Evolutionary conservation across 768 basidiomycete genomes (phyloP), one percentile per base, ranked within the genome.

Genomic region (Auricularia sp.): DNA sequence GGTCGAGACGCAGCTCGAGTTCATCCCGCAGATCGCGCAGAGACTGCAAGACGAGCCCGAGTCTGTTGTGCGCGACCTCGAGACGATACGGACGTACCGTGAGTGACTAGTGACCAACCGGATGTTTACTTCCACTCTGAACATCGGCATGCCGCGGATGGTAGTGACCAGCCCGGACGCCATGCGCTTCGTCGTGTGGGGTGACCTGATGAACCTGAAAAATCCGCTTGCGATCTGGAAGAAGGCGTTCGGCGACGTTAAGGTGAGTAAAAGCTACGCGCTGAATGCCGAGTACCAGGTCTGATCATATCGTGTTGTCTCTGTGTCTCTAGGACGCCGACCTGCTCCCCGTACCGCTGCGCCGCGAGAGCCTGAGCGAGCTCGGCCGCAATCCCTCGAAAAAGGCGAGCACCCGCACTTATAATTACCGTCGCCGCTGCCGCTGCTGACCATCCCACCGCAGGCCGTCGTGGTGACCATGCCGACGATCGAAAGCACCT

Each of bases 401-500:
- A 72, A 88, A 87, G 81, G 91, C 91, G 66, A 68, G 71, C 62
- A 21, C 43, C 56, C 10, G 44, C 39, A 0, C 36, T 56, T 58
- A 35, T 36, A 53, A 3, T 62, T 43, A 56, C 58, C 69, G n/a
- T 68, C 14, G 10, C 42, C 23, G 36, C 61, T 65, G 63, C 29
- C 2, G 1, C 29, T 56, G 44, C 34, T 34, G 36, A 44, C 64
- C 51, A 14, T 56, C 1, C 2, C 29, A 29, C 2, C n/a, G 11
- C 64, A 93, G 90, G 91, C 89, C 34, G 81, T 93, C 35, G 82
- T 98, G 29, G 88, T 95, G 75, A 87, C 91, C 66, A 82, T 98
- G 64, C 88, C 94, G 1, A 93, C 93, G 3, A 96, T 98, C 66
- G 97, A 99, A 76, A 96, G 93, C 70, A 89, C 91, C 2, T 98